Evolutionary conservation across 1,284 basidiomycete species (phyloP).

Genomic region (Puccinia hordei): DNA sequence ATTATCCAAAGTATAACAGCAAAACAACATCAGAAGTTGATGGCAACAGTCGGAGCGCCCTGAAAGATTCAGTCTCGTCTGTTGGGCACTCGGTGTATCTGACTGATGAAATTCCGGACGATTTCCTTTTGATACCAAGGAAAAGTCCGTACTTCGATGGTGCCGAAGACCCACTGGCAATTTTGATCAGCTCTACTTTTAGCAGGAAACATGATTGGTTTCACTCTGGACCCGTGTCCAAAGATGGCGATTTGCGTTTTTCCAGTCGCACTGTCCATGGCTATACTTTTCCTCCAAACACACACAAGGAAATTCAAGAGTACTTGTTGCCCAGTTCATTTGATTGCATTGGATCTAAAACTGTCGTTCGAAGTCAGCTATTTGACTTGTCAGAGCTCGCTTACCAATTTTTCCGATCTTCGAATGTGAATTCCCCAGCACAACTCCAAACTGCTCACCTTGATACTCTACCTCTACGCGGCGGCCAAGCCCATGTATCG

Average conservation of each 20-base stretch:
- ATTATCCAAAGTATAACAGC: slow-evolving; percentile 70
- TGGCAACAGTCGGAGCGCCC: slow-evolving; percentile 68
- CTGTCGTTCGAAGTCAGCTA: slow-evolving; percentile 32
- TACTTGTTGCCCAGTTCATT: slow-evolving; percentile 34
- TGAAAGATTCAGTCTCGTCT: slow-evolving; percentile 68
- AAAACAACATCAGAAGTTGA: slow-evolving; percentile 60
- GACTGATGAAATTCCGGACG: slow-evolving; percentile 69
- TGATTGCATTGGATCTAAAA: slow-evolving; percentile 50
- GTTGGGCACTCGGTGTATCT: slow-evolving; percentile 68
- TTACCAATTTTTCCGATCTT: slow-evolving; percentile 28
- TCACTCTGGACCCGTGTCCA: background rate
- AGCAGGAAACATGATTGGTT: slow-evolving; percentile 18
- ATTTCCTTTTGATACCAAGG: slow-evolving; percentile 75
- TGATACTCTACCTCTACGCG: slow-evolving; percentile 23
- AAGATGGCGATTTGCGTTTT: background rate
- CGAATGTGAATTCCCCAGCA: background rate
- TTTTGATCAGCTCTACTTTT: slow-evolving; percentile 62
- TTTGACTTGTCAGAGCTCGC: slow-evolving; percentile 37
- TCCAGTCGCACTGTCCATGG: slow-evolving; percentile 32
- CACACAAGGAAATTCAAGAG: slow-evolving; percentile 20
- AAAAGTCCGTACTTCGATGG: slow-evolving; percentile 72
- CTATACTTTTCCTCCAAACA: slow-evolving; percentile 38
- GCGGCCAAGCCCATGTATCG: slow-evolving; percentile 30
- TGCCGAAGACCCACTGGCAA: slow-evolving; percentile 70
- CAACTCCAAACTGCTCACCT: background rate